phyloP scores from a whole-genome alignment of 2,329 filamentous ascomycete species.

The Ceratocystiopsis minuta region DNA sequence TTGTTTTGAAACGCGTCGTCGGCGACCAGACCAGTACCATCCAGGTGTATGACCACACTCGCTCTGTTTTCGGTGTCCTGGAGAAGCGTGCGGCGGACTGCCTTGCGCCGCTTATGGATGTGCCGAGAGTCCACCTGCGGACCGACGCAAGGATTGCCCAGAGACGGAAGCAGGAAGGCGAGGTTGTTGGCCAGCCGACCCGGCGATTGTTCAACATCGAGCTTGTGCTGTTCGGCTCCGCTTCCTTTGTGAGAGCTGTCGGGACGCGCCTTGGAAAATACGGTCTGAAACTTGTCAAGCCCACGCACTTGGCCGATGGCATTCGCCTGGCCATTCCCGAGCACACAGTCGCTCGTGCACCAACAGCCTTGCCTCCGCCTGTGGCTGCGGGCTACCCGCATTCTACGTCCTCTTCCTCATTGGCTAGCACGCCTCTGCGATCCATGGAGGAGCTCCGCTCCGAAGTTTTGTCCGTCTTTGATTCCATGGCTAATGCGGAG shows the following conservation, averaged over 20 bases:
- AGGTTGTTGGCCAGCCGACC: conserved; percentile 42
- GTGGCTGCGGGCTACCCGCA: not conserved
- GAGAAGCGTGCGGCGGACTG: conserved; percentile 48
- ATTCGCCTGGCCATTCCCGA: conserved; percentile 57
- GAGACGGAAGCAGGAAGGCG: conserved; percentile 43
- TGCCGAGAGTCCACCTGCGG: conserved; percentile 42
- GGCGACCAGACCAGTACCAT: conserved; percentile 43
- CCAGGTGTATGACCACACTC: conserved; percentile 53
- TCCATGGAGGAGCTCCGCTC: conserved; percentile 74
- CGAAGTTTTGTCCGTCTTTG: conserved; percentile 76
- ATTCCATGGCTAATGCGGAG: conserved; percentile 59
- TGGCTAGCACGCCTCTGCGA: conserved; percentile 14
- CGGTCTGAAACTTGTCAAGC: conserved; percentile 49
- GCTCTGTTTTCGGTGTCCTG: conserved; percentile 56
- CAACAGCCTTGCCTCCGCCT: not conserved
- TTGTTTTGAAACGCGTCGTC: conserved; percentile 43
- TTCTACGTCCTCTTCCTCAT: not conserved
- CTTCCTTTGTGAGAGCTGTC: conserved; percentile 44
- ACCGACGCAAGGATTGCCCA: conserved; percentile 54
- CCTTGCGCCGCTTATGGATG: conserved; percentile 57
- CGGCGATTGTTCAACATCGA: conserved; percentile 47
- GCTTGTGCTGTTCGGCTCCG: conserved; percentile 63
- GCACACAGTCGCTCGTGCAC: not conserved
- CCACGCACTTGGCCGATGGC: conserved; percentile 46
- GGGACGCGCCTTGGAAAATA: conserved; percentile 49